phyloP scores from a whole-genome alignment of 108 stramenopile genomes.

The Cylindrotheca closterium region DNA sequence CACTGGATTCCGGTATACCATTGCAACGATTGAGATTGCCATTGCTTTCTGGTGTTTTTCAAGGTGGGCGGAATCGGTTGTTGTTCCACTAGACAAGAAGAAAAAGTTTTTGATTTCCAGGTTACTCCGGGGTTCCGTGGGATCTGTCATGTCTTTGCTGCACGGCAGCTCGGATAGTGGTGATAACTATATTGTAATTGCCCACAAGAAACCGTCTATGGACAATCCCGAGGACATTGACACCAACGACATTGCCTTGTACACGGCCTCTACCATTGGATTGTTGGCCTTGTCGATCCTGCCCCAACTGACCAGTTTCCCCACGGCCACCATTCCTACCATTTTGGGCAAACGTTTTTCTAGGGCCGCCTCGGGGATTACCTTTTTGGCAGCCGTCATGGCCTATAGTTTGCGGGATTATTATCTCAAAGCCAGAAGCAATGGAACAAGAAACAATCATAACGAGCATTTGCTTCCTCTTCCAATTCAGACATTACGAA shows the following conservation, averaged over 20 bases:
- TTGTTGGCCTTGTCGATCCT: slow-evolving; percentile 9
- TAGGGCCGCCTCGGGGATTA: slow-evolving; percentile 16
- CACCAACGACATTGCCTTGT: not conserved
- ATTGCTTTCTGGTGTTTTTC: not conserved
- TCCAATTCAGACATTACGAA: not conserved
- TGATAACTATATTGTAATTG: no score
- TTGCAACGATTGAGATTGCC: not conserved
- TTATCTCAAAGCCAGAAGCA: no score
- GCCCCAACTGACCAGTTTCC: slow-evolving; percentile 7
- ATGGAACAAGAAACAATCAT: no score
- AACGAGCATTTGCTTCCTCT: not conserved
- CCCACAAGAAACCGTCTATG: not conserved
- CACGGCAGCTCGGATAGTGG: no score
- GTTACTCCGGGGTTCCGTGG: not conserved
- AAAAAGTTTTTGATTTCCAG: not conserved
- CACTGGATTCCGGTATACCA: not conserved
- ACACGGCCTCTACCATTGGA: not conserved
- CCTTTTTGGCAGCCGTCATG: slow-evolving; percentile 12
- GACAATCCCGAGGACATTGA: not conserved
- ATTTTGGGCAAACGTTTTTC: slow-evolving; percentile 25
- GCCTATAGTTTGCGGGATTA: slow-evolving; percentile 2
- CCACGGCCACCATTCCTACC: slow-evolving; percentile 20
- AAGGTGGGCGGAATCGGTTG: not conserved
- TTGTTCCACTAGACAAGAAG: not conserved
- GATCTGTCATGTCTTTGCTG: not conserved